Evolutionary conservation across 2,329 filamentous ascomycete species (phyloP), one percentile per base, ranked within the genome.

Genomic region (Botryotinia convoluta): DNA sequence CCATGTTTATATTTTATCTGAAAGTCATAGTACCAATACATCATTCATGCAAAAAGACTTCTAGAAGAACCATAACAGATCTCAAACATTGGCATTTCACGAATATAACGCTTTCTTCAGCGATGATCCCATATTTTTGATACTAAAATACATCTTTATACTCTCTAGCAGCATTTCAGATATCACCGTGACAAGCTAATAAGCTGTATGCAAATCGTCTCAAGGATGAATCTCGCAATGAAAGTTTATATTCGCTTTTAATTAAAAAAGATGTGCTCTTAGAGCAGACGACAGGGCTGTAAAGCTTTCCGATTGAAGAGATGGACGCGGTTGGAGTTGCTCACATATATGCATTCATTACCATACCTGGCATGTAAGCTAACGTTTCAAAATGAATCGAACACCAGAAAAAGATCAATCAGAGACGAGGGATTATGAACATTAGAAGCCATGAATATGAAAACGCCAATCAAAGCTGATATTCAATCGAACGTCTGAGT

Each of bases 371-470:
- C 32, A 32, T n/a, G 18, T 42, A 68, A 32, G 65, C 65, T 68
- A 68, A 57, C 10, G 65, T 68, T 68, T 68, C 65, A 42, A 29
- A 68, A 68, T 68, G 35, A 68, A 57, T 68, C 65, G 18, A 54
- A 54, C 64, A 54, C 4, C 44, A 10, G 35, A 29, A 54, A 51
- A 4, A 67, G 63, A 54, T 67, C 63, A 67, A 67, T 54, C 63
- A 51, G 63, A 39, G 32, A 51, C 22, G 32, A 51, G 44, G 26
- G 63, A 42, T 54, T 12, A 26, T 54, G 48, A 68, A 68, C 35
- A 1, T 68, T 39, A 39, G 22, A 37, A 68, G 65, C 35, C 65
- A 57, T 37, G 9, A 42, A 32, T 57, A 42, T 22, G 35, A 42
- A 42, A 22, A 42, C 4, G 7, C 48, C 64, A 68, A 68, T 68